A percentile compares a stretch with the other conserved stretches of the same genome.
Conservation (phyloP, 345 rosid species). For the Bretschneidera sinensis region DNA sequence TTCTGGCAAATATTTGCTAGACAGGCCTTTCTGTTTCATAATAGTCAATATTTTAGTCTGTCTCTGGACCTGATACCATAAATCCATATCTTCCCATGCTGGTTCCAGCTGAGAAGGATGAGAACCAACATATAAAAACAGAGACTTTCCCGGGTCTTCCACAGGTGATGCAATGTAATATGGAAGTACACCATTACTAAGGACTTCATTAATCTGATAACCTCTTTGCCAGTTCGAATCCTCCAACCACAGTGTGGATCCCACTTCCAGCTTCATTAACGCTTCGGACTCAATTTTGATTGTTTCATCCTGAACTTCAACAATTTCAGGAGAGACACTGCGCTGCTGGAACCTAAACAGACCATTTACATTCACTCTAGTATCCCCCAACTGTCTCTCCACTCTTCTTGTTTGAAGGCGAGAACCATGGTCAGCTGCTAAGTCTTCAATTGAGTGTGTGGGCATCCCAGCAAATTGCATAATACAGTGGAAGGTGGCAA, state of each 20-base stretch:
- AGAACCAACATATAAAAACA: constrained; percentile 80
- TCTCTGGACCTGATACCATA: constrained; percentile 97
- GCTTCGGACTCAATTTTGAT: constrained; percentile 48
- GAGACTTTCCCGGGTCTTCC: constrained; percentile 63
- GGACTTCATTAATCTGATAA: constrained; percentile 57
- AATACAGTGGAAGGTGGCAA: constrained; percentile 84
- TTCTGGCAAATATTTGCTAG: constrained; percentile 87
- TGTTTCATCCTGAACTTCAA: constrained; percentile 80
- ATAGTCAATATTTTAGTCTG: constrained; percentile 80
- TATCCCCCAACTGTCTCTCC: constrained; percentile 80
- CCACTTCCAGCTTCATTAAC: constrained; percentile 65
- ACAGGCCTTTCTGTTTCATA: constrained; percentile 92
- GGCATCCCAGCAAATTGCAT: constrained; percentile 82
- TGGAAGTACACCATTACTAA: constrained; percentile 46
- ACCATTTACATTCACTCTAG: constrained; percentile 52
- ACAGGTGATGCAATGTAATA: constrained; percentile 69
- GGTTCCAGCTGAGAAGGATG: constrained; percentile 92
- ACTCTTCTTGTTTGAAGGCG: constrained; percentile 84
- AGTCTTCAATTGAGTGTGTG: constrained; percentile 81
- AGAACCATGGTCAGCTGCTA: constrained; percentile 93
- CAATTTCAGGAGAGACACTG: constrained; percentile 78
- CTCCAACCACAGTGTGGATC: constrained; percentile 77
- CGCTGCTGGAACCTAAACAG: constrained; percentile 57
- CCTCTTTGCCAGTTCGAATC: constrained; percentile 75
- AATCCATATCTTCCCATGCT: constrained; percentile 93